Evolutionary conservation across 257 asterid species (phyloP).

Genomic region (Penstemon eatonii): DNA sequence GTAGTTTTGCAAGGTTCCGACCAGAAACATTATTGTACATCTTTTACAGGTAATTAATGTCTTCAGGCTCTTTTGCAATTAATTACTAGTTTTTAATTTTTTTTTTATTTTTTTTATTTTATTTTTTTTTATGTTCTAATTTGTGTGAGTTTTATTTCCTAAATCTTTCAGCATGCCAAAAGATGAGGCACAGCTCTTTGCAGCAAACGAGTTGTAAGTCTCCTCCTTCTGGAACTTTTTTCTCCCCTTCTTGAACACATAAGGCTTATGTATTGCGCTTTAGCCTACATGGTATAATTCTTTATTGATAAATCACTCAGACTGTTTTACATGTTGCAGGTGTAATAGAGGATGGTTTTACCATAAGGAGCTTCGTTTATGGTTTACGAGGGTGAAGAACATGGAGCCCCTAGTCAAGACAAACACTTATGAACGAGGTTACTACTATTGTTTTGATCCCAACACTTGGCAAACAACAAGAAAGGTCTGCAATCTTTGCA

Average conservation of each 20-base stretch:
- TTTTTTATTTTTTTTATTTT: no score
- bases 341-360: conserved; percentile 81
- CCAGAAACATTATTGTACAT: conserved; percentile 69
- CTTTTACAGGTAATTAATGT: conserved; percentile 68
- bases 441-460: conserved; percentile 74
- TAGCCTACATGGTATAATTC: background rate
- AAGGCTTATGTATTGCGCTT: background rate
- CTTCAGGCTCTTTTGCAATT: background rate
- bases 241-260: conserved; percentile 2
- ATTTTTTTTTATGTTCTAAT: conserved; percentile 18
- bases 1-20: conserved; percentile 58
- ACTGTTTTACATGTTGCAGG: conserved; percentile 34
- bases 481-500: conserved; percentile 49
- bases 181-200: conserved; percentile 84
- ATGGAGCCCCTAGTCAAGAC: conserved; percentile 73
- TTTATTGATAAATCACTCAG: background rate
- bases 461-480: conserved; percentile 66
- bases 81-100: conserved; percentile 13
- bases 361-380: conserved; percentile 65
- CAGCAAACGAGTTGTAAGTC: conserved; percentile 86
- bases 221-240: conserved; percentile 10
- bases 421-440: conserved; percentile 63
- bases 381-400: conserved; percentile 66
- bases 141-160: conserved; percentile 33
- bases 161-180: conserved; percentile 75